Evolutionary conservation across 495 filamentous ascomycete species (phyloP).

Genomic region (Talaromyces liani): DNA sequence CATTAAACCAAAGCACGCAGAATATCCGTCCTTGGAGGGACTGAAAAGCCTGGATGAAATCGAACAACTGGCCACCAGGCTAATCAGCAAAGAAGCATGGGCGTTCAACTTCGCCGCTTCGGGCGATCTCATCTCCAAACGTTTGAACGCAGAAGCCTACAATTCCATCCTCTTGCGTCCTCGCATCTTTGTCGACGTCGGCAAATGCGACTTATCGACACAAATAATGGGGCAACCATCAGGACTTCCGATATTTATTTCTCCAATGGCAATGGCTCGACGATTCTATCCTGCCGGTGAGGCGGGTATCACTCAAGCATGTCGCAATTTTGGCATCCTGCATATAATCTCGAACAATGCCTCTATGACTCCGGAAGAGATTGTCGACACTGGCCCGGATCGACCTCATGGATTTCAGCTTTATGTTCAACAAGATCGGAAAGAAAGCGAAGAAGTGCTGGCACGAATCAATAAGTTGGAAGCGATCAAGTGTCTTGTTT

Average conservation of each 20-base stretch:
- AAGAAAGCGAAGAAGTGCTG: slow-evolving; percentile 76
- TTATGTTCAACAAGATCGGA: slow-evolving; percentile 75
- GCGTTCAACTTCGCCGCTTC: slow-evolving; percentile 89
- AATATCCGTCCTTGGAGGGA: slow-evolving; percentile 50
- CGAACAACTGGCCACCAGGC: slow-evolving; percentile 63
- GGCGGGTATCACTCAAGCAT: slow-evolving; percentile 75
- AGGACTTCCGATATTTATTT: slow-evolving; percentile 69
- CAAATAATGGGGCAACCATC: slow-evolving; percentile 61
- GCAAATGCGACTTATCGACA: slow-evolving; percentile 59
- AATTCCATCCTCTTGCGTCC: slow-evolving; percentile 76
- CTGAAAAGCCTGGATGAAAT: slow-evolving; percentile 76
- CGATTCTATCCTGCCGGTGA: slow-evolving; percentile 84
- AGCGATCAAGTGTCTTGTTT: slow-evolving; percentile 69
- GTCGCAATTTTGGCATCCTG: slow-evolving; percentile 64
- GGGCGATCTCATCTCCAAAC: slow-evolving; percentile 76
- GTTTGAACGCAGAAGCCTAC: slow-evolving; percentile 72
- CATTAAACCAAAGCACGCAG: neutral
- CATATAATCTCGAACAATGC: slow-evolving; percentile 89
- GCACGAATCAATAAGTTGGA: slow-evolving; percentile 63
- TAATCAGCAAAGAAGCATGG: slow-evolving; percentile 75
- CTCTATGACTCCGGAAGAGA: slow-evolving; percentile 80
- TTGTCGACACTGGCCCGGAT: slow-evolving; percentile 57
- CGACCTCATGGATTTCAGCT: slow-evolving; percentile 91
- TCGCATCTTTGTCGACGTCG: slow-evolving; percentile 80
- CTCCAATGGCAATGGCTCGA: slow-evolving; percentile 86